These are phyloP conservation scores for Lunasporangiospora selenospora DNA, from an alignment of 192 early-diverging fungal genomes.

Conservation along the genomic window DNA sequence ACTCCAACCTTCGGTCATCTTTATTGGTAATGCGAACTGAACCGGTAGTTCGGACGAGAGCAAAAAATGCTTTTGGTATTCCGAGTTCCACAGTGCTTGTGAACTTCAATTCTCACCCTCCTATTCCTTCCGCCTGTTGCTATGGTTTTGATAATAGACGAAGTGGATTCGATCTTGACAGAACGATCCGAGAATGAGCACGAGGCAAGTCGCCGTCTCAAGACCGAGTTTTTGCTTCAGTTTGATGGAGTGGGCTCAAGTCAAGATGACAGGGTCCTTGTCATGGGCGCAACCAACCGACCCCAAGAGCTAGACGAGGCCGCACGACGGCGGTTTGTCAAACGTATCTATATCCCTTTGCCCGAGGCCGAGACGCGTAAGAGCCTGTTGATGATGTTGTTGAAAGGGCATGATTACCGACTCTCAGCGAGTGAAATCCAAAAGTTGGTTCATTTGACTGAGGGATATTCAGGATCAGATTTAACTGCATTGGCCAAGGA, in stretches of 20 bases:
- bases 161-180: constrained; percentile 85
- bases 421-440: constrained; percentile 64
- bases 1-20: constrained; percentile 83
- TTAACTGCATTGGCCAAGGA: constrained; percentile 79
- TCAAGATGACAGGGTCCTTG: constrained; percentile 67
- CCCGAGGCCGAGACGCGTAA: constrained; percentile 72
- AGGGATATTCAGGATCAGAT: constrained; percentile 86
- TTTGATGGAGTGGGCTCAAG: constrained; percentile 71
- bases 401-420: constrained; percentile 61
- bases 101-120: too few relatives aligned
- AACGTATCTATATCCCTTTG: constrained; percentile 80
- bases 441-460: constrained; percentile 62
- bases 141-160: constrained; percentile 3
- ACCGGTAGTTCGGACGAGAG: too few relatives aligned
- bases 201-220: constrained; percentile 84
- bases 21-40: constrained; percentile 92
- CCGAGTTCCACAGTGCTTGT: too few relatives aligned
- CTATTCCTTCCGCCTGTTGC: not conserved
- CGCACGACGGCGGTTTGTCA: constrained; percentile 79
- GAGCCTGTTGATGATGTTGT: constrained; percentile 62
- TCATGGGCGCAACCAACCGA: constrained; percentile 95
- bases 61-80: too few relatives aligned
- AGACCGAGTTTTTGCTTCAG: constrained; percentile 88
- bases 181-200: constrained; percentile 84
- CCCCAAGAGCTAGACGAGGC: constrained; percentile 91